Percentiles rank a stretch among this genome's conserved stretches.
phyloP scores from a whole-genome alignment of 2,329 filamentous ascomycete species.

The Fusarium oxysporum region DNA sequence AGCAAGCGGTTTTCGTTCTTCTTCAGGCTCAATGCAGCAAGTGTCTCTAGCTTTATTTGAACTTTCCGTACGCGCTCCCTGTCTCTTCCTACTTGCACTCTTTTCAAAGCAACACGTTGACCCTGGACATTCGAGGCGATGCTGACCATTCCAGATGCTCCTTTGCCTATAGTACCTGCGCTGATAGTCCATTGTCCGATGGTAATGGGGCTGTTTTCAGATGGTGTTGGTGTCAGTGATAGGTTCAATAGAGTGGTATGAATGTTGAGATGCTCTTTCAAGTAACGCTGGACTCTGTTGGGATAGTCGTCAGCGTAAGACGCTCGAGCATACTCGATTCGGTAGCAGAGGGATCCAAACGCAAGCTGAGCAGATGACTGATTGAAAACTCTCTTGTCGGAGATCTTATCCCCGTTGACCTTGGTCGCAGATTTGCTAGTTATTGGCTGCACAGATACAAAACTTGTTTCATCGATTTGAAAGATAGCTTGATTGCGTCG shows the following conservation, averaged over 20 bases:
- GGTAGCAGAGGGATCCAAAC: background rate
- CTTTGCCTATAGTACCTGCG: background rate
- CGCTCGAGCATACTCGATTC: background rate
- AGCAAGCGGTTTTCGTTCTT: fast-evolving
- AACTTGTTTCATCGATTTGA: background rate
- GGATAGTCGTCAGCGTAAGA: background rate
- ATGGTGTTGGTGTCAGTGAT: background rate
- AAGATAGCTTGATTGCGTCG: background rate
- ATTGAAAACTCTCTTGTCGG: background rate
- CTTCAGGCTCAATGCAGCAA: background rate
- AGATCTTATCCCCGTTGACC: background rate
- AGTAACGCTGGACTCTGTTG: background rate
- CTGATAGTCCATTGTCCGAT: background rate
- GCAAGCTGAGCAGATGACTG: background rate
- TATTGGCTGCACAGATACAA: background rate
- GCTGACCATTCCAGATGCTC: background rate
- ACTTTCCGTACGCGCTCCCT: background rate
- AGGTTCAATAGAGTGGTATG: fast-evolving
- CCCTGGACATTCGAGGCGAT: background rate
- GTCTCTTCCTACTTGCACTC: background rate
- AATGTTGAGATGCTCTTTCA: background rate
- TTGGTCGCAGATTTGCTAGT: fast-evolving
- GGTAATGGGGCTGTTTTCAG: background rate
- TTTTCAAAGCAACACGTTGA: background rate
- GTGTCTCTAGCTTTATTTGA: background rate